Evolutionary conservation across 1,139 yeast genomes (phyloP), one percentile per base, ranked within the genome.

Genomic region (Debaryomyces subglobosus): DNA sequence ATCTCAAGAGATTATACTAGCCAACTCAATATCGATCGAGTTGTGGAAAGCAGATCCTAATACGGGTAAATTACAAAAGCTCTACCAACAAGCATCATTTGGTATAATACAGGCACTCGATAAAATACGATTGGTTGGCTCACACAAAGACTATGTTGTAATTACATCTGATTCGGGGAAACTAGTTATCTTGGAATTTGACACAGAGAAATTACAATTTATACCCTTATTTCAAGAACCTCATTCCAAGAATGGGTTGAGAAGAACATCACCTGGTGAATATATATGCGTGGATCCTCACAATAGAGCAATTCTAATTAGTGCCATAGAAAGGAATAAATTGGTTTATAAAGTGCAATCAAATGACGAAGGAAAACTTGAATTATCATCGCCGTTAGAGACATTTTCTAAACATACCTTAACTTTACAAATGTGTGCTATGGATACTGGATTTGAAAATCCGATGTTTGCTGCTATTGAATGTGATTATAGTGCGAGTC

Each of bases 391-490:
- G 0, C 97, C 97, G 0, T 64, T 91, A 44, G 96, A 89, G 55
- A 84, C 88, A 0, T 74, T 76, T 44, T 70, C 80, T 15, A 74
- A 82, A 4, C 69, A 73, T 29, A 57, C 72, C 0, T 60, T 89
- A n/a, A 84, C 92, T 0, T 71, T 87, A 39, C 68, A 68, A 21
- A 60, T 84, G 4, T 68, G 79, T 21, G 85, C 88, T 0, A 63
- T 94, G 44, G 96, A 91, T 60, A 87, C 84, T 2, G 89, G 86
- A 1, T 86, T 77, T 61, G 94, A 86, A 16, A 90, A 90, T 61
- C 98, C 99, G 0, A 62, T 81, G 5, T 91, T 90, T 75, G 96
- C 90, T 0, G 79, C 94, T 0, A 67, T 94, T 16, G 98, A 94
- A 62, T 71, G 79, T n/a, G 88, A 83, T 46, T 77, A 81, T 53